Evolutionary conservation across 2,329 filamentous ascomycete genomes (phyloP).

Genomic region (Sclerotinia sclerotiorum): DNA sequence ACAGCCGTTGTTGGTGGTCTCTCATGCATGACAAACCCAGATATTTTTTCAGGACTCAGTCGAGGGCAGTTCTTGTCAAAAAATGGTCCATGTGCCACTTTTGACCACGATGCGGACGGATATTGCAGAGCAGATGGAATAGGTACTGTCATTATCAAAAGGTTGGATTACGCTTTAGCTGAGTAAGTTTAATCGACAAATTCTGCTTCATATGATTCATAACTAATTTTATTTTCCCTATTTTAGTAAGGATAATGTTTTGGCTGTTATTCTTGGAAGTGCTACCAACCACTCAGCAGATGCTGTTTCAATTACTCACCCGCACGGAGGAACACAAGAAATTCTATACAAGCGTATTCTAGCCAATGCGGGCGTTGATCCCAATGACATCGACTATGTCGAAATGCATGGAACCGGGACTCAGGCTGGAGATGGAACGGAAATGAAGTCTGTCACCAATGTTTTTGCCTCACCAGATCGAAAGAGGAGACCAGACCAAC

Average conservation of each 20-base stretch:
- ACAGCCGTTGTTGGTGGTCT: constrained; percentile 39
- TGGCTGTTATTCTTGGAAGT: constrained; percentile 62
- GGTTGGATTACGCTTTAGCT: constrained; percentile 49
- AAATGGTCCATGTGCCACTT: constrained; percentile 50
- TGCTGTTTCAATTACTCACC: constrained; percentile 79
- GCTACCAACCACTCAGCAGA: constrained; percentile 81
- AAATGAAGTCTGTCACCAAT: constrained; percentile 75
- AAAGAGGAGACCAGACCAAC: constrained; percentile 39
- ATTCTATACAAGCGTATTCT: constrained; percentile 70
- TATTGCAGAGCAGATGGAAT: constrained; percentile 55
- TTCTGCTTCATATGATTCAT: background rate
- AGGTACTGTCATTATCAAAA: constrained; percentile 51
- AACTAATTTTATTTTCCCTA: background rate
- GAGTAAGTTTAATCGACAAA: constrained; percentile 14
- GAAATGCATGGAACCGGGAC: constrained; percentile 91
- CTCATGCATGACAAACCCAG: constrained; percentile 38
- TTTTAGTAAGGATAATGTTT: constrained; percentile 50
- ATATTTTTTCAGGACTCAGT: constrained; percentile 39
- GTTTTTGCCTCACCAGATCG: constrained; percentile 46
- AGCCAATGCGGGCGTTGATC: constrained; percentile 70
- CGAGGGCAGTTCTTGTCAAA: constrained; percentile 40
- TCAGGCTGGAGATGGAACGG: constrained; percentile 77
- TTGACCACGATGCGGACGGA: constrained; percentile 51
- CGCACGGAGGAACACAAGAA: constrained; percentile 75
- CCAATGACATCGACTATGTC: constrained; percentile 76